phyloP scores from a whole-genome alignment of 2,329 filamentous ascomycete genomes.

The Periglandula ipomoeae region DNA sequence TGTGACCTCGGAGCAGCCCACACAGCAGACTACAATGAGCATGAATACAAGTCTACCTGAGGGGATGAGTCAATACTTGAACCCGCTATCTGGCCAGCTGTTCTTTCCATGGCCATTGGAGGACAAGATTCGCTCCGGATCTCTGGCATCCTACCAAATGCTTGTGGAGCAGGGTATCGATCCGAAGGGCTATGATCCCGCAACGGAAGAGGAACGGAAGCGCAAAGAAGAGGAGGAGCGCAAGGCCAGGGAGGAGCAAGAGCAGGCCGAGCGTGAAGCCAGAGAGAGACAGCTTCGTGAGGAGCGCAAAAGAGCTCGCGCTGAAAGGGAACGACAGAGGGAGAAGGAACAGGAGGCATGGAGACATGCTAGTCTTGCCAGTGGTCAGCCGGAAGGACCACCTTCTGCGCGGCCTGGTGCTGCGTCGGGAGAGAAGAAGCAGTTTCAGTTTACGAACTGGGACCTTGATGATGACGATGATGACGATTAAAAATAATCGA shows the following conservation, averaged over 20 bases:
- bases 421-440: conserved; percentile 33
- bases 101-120: conserved; percentile 74
- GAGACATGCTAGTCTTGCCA: conserved; percentile 28
- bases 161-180: conserved; percentile 54
- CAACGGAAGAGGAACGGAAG: conserved; percentile 41
- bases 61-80: conserved; percentile 39
- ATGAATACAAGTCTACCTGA: conserved; percentile 37
- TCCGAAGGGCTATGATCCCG: conserved; percentile 50
- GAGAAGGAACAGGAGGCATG: conserved; percentile 33
- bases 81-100: conserved; percentile 45
- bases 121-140: conserved; percentile 58
- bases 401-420: conserved; percentile 17
- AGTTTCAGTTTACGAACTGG: conserved; percentile 47
- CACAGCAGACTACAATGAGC: conserved; percentile 23
- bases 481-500: conserved; percentile 12
- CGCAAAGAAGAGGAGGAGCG: conserved; percentile 41
- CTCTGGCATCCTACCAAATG: conserved; percentile 54
- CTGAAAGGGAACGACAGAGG: conserved; percentile 34
- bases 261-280: conserved; percentile 36
- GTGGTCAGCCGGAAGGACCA: conserved; percentile 15
- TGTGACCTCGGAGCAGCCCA: conserved; percentile 20
- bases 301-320: conserved; percentile 28
- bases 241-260: conserved; percentile 36
- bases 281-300: conserved; percentile 30
- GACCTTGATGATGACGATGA: conserved; percentile 42